Evolutionary conservation across 2,329 filamentous ascomycete species (phyloP).

Genomic region (Fusarium sp.): DNA sequence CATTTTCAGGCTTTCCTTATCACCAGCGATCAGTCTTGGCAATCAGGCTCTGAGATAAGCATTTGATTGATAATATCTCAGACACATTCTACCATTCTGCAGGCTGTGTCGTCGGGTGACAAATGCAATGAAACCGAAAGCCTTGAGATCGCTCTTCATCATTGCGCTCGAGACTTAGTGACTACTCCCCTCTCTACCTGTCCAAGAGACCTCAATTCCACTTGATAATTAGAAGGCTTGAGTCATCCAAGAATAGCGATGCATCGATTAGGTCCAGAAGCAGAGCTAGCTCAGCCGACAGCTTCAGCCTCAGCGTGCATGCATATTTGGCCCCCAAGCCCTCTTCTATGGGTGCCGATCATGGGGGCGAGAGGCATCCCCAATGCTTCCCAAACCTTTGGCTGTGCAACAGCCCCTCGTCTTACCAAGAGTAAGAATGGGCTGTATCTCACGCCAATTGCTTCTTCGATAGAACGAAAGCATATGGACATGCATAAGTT

Average conservation of each 20-base stretch:
- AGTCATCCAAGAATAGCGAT: no score
- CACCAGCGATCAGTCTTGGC: neutral
- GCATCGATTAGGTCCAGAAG: neutral
- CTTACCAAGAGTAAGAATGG: neutral
- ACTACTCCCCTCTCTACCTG: fast-evolving
- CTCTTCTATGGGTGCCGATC: neutral
- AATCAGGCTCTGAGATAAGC: neutral
- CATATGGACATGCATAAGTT: neutral
- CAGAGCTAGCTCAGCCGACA: neutral
- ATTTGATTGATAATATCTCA: neutral
- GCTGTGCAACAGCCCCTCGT: no score
- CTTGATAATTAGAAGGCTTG: no score
- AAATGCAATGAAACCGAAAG: neutral
- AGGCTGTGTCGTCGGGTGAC: fast-evolving
- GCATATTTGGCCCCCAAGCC: neutral
- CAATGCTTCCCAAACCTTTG: neutral
- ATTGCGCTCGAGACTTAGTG: neutral
- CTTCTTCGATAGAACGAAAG: neutral
- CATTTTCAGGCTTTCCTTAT: neutral
- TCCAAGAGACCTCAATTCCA: no score
- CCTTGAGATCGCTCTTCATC: neutral
- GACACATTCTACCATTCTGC: fast-evolving
- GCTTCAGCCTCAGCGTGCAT: neutral
- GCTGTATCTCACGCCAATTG: neutral
- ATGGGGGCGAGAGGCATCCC: neutral